Conservation (phyloP, 2,329 filamentous ascomycete species). For the Aspergillus ochraceus region DNA sequence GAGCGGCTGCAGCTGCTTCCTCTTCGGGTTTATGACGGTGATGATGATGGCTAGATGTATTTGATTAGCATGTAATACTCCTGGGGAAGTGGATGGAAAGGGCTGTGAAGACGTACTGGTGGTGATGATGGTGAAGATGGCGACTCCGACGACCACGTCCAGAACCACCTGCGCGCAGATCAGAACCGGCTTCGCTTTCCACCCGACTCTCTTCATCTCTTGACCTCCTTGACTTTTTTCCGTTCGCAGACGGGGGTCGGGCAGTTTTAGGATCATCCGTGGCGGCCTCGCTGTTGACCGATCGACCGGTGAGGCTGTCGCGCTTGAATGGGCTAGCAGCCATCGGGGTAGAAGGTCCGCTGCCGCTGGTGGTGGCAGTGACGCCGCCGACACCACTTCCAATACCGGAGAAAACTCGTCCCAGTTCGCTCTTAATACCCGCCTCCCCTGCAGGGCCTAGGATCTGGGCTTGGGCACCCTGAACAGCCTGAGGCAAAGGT, state of each 20-base stretch:
- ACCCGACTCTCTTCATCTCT: slow-evolving; percentile 72
- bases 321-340: slow-evolving; percentile 52
- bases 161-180: slow-evolving; percentile 60
- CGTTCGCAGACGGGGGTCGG: slow-evolving; percentile 49
- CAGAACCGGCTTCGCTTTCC: slow-evolving; percentile 66
- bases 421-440: slow-evolving; percentile 91
- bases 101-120: slow-evolving; percentile 47
- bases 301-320: slow-evolving; percentile 50
- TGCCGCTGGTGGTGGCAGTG: slow-evolving; percentile 49
- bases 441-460: slow-evolving; percentile 78
- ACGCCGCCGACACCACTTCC: slow-evolving; percentile 65
- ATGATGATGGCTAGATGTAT: slow-evolving; percentile 47
- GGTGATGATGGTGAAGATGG: slow-evolving; percentile 59
- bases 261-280: slow-evolving; percentile 42
- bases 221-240: slow-evolving; percentile 64
- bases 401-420: slow-evolving; percentile 93
- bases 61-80: slow-evolving; percentile 17
- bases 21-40: slow-evolving; percentile 57
- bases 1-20: slow-evolving; percentile 32
- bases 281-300: slow-evolving; percentile 37
- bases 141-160: slow-evolving; percentile 60
- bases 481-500: slow-evolving; percentile 87
- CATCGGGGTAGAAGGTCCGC: slow-evolving; percentile 56
- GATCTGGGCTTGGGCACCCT: slow-evolving; percentile 81
- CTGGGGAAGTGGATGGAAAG: not conserved